Percentiles rank a stretch among this genome's conserved stretches.
Evolutionary conservation across 306 rosid species (phyloP).

Genomic region (Gillenia trifoliata): DNA sequence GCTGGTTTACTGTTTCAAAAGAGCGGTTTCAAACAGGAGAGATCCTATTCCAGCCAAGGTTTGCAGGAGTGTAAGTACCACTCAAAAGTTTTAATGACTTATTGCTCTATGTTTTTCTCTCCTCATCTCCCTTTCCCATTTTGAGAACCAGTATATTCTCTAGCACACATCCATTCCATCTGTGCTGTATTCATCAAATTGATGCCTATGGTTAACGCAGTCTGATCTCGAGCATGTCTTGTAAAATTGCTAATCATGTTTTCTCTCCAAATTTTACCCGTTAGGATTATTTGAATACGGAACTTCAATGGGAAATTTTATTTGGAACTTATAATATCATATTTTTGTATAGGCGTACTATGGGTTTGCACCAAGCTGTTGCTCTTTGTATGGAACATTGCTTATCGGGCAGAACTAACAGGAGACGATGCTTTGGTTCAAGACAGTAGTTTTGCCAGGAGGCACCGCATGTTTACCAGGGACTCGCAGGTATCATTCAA

Average conservation of each 20-base stretch:
- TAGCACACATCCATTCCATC: neutral
- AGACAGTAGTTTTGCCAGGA: constrained; percentile 74
- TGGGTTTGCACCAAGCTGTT: constrained; percentile 88
- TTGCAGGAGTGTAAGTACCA: constrained; percentile 75
- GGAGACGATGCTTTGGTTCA: neutral
- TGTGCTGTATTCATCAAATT: neutral
- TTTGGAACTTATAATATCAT: neutral
- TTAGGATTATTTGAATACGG: neutral
- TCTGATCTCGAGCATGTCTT: neutral
- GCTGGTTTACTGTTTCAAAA: constrained; percentile 69
- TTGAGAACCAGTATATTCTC: neutral
- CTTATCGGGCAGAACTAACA: constrained; percentile 54
- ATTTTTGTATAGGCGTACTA: constrained; percentile 52
- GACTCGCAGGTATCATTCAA: constrained; percentile 62
- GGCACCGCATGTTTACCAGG: constrained; percentile 88
- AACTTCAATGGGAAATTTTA: neutral
- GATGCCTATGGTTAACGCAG: constrained; percentile 61
- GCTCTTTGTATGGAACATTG: constrained; percentile 85
- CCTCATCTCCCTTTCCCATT: neutral
- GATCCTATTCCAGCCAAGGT: constrained; percentile 73
- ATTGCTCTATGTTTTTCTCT: neutral
- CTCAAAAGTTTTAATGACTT: neutral
- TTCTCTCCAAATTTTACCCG: neutral
- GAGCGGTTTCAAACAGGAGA: constrained; percentile 92
- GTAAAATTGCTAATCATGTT: neutral